Percentiles rank a stretch among this genome's conserved stretches.
Conservation (phyloP, 2,329 filamentous ascomycete species). For the Zasmidium citrigriseum region DNA sequence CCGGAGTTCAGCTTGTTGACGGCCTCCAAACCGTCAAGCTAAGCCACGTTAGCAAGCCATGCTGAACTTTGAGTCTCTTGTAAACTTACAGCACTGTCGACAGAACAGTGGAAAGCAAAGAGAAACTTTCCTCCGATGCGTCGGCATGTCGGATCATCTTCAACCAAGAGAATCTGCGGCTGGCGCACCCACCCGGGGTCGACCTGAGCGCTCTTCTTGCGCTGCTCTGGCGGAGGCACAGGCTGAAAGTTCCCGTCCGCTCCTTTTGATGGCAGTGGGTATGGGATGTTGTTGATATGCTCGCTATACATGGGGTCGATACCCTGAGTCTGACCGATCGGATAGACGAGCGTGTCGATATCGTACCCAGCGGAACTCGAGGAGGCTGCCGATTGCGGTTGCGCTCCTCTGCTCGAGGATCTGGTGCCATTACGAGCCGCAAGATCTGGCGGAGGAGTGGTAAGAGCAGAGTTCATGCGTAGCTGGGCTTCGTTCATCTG, state of each 20-base stretch:
- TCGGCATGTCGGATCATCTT: constrained; percentile 71
- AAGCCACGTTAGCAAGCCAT: background rate
- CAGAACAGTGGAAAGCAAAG: constrained; percentile 64
- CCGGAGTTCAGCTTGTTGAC: constrained; percentile 78
- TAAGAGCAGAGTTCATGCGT: constrained; percentile 56
- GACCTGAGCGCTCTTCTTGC: constrained; percentile 62
- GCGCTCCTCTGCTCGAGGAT: constrained; percentile 44
- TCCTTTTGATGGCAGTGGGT: constrained; percentile 70
- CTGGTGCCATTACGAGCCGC: constrained; percentile 34
- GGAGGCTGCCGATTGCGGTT: constrained; percentile 47
- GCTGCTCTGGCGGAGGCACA: constrained; percentile 52
- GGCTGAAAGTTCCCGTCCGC: constrained; percentile 44
- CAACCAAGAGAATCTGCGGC: constrained; percentile 85
- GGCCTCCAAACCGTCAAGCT: constrained; percentile 87
- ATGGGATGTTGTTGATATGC: constrained; percentile 92
- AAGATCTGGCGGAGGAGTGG: constrained; percentile 59
- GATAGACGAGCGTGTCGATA: constrained; percentile 77
- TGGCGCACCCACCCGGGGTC: constrained; percentile 66
- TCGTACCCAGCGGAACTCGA: constrained; percentile 59
- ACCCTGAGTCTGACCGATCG: constrained; percentile 84
- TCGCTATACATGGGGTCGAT: constrained; percentile 95
- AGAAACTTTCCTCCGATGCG: constrained; percentile 68
- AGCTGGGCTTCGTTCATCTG: constrained; percentile 62
- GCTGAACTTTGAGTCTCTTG: background rate
- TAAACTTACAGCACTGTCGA: constrained; percentile 63